phyloP scores from a whole-genome alignment of 257 asterid species.

The Forsythia suspensa region DNA sequence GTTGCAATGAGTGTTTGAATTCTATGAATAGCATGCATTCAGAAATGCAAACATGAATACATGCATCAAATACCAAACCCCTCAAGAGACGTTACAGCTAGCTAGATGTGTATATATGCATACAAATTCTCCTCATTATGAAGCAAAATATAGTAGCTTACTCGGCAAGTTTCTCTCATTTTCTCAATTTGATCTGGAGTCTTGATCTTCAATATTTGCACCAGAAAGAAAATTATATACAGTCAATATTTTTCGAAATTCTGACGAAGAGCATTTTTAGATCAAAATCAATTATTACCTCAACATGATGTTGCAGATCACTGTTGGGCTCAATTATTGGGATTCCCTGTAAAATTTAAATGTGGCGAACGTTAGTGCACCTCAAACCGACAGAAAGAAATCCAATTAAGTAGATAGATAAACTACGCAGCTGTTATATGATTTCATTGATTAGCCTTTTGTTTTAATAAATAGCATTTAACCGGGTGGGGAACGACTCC shows the following conservation, averaged over 20 bases:
- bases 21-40: slow-evolving; percentile 4
- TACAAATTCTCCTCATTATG: slow-evolving; percentile 6
- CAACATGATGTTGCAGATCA: slow-evolving; percentile 86
- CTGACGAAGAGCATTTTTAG: not conserved
- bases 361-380: slow-evolving; percentile 2
- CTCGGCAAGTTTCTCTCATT: slow-evolving; percentile 93
- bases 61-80: not conserved
- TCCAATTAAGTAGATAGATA: slow-evolving; percentile 6
- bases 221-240: slow-evolving; percentile 26
- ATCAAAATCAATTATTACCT: slow-evolving; percentile 52
- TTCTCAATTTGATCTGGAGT: slow-evolving; percentile 76
- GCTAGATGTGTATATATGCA: not conserved
- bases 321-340: slow-evolving; percentile 94
- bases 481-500: too few species aligned
- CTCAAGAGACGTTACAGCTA: not conserved
- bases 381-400: slow-evolving; percentile 11
- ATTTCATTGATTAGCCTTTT: slow-evolving; percentile 1
- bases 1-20: not conserved
- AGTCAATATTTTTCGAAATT: slow-evolving; percentile 17
- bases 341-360: slow-evolving; percentile 58
- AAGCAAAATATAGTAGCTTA: slow-evolving; percentile 45
- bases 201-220: slow-evolving; percentile 66
- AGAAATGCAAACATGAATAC: slow-evolving; percentile 13
- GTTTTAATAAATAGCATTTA: not conserved
- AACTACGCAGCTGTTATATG: not conserved